Conservation (phyloP, 1,284 basidiomycete species). For the Malassezia dermatis region DNA sequence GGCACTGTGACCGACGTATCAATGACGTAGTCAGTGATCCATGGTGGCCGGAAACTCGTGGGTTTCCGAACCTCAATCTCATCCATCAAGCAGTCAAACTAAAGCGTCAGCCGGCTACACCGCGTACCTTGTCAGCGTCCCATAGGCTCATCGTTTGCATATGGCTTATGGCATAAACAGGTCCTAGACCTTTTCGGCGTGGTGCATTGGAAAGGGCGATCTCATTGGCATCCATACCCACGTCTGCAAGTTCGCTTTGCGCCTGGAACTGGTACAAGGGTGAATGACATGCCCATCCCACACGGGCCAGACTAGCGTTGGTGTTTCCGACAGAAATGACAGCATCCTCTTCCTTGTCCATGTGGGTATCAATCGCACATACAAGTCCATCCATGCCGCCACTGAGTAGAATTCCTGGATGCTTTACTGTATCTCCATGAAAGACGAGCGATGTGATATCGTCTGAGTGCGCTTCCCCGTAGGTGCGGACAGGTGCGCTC, state of each 20-base stretch:
- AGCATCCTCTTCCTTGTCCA: slow-evolving; percentile 40
- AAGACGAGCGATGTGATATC: slow-evolving; percentile 38
- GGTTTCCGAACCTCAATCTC: slow-evolving; percentile 26
- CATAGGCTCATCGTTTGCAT: slow-evolving; percentile 45
- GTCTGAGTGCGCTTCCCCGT: slow-evolving; percentile 43
- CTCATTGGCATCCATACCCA: slow-evolving; percentile 13
- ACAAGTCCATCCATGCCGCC: slow-evolving; percentile 42
- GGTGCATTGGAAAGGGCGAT: slow-evolving; percentile 18
- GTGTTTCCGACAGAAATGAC: slow-evolving; percentile 42
- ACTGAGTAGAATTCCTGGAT: slow-evolving; percentile 28
- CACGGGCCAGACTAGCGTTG: slow-evolving; percentile 33
- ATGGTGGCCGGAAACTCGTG: slow-evolving; percentile 29
- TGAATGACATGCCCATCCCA: slow-evolving; percentile 26
- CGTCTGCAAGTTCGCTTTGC: not conserved
- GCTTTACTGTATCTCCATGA: slow-evolving; percentile 22
- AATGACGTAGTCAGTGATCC: slow-evolving; percentile 42
- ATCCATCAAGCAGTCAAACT: slow-evolving; percentile 28
- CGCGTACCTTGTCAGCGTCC: slow-evolving; percentile 30
- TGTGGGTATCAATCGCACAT: slow-evolving; percentile 30
- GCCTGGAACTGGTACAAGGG: slow-evolving; percentile 9
- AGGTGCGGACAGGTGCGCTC: slow-evolving; percentile 24
- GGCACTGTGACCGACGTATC: slow-evolving; percentile 17
- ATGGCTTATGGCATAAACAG: slow-evolving; percentile 38
- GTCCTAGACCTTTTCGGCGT: slow-evolving; percentile 24
- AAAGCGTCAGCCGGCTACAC: not conserved